Evolutionary conservation across 306 rosid species (phyloP).

Genomic region (Canavalia gladiata): DNA sequence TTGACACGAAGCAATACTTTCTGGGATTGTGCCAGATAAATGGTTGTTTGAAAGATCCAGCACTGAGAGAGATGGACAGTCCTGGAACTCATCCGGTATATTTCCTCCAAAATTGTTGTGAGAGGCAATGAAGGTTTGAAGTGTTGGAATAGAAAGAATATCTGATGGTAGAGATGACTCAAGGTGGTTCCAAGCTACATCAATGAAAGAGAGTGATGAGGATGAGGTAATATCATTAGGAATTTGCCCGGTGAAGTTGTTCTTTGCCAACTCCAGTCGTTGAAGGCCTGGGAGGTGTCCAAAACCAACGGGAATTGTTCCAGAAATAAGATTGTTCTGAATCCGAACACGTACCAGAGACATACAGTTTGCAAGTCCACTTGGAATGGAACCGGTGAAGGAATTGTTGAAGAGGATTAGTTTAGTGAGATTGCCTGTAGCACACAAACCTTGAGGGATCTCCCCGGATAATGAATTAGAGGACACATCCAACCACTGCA

Average conservation of each 20-base stretch:
- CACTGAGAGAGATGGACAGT: slow-evolving; percentile 76
- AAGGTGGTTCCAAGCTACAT: slow-evolving; percentile 77
- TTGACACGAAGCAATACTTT: slow-evolving; percentile 80
- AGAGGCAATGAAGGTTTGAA: slow-evolving; percentile 84
- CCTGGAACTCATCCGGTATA: slow-evolving; percentile 77
- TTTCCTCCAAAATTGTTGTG: slow-evolving; percentile 71
- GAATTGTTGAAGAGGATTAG: slow-evolving; percentile 91
- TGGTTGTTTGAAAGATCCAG: slow-evolving; percentile 76
- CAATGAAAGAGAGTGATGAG: slow-evolving; percentile 82
- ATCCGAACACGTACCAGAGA: slow-evolving; percentile 82
- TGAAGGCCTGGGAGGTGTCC: slow-evolving; percentile 77
- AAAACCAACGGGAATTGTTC: slow-evolving; percentile 77
- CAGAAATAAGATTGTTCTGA: slow-evolving; percentile 79
- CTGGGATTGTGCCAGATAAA: slow-evolving; percentile 74
- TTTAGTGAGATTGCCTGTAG: slow-evolving; percentile 76
- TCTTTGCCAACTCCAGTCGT: slow-evolving; percentile 79
- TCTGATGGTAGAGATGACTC: slow-evolving; percentile 74
- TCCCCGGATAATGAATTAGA: slow-evolving; percentile 80
- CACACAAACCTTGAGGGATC: slow-evolving; percentile 83
- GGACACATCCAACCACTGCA: slow-evolving; percentile 89
- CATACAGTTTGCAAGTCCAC: slow-evolving; percentile 70
- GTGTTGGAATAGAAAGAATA: slow-evolving; percentile 71
- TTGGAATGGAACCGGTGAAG: slow-evolving; percentile 78
- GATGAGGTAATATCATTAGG: slow-evolving; percentile 73
- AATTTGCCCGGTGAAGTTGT: slow-evolving; percentile 76